Conservation (phyloP, 2,329 filamentous ascomycete genomes). For the Calonectria pseudoreteaudii region DNA sequence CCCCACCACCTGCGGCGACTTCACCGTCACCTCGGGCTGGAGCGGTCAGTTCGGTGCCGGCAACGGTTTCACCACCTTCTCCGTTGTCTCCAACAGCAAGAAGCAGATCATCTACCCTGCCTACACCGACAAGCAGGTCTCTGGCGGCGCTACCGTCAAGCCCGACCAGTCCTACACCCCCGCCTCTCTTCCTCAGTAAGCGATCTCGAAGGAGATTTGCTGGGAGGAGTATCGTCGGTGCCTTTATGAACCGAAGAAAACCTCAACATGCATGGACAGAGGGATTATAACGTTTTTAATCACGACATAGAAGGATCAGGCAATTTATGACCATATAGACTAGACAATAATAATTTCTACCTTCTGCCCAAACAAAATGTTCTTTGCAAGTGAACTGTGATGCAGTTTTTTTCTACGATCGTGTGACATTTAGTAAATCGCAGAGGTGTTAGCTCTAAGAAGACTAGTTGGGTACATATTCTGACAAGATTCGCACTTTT, state of each 20-base stretch:
- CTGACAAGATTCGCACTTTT: no score
- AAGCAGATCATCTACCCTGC: slow-evolving; percentile 63
- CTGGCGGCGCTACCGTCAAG: slow-evolving; percentile 56
- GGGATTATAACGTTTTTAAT: not conserved
- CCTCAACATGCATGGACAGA: not conserved
- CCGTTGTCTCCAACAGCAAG: slow-evolving; percentile 57
- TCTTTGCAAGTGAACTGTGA: not conserved
- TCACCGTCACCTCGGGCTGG: slow-evolving; percentile 66
- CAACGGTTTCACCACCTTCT: slow-evolving; percentile 66
- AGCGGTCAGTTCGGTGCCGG: slow-evolving; percentile 64
- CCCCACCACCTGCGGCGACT: slow-evolving; percentile 59
- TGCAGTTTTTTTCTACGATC: not conserved
- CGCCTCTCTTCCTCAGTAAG: slow-evolving; percentile 33
- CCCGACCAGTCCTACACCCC: slow-evolving; percentile 62
- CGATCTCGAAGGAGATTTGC: not conserved
- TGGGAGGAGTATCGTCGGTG: not conserved
- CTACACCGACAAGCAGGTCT: slow-evolving; percentile 65
- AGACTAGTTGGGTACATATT: no score
- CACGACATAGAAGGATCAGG: not conserved
- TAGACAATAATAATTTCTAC: slow-evolving; percentile 10
- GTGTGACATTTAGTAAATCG: no score
- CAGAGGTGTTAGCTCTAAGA: no score
- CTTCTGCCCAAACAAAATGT: not conserved
- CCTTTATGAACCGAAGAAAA: not conserved
- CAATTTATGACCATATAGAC: not conserved